Base-by-base conservation (phyloP, 108 stramenopile genomes). In the Cyclotella sp. region DNA sequence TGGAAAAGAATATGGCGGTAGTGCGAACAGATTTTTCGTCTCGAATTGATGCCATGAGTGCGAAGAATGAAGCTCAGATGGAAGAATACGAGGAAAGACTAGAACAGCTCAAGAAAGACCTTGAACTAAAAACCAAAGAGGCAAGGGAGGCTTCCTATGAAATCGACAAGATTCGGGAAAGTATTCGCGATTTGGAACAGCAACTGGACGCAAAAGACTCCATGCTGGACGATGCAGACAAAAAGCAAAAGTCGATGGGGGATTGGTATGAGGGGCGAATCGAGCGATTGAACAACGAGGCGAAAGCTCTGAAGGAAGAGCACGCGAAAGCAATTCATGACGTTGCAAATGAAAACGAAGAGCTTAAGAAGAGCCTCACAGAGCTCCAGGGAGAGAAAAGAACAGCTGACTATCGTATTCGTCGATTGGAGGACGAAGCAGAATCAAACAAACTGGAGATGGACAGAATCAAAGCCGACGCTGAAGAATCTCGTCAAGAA, bases 1-100 rank as follows among this genome's bases (percentile, higher is more conserved):
- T 82, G 81, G 75, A 82, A 30, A 82, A 82, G 65, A 82, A 82
- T 52, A 82, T 82, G 81, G 27, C 58, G 5, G 75, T 68, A 2
- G 81, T 82, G 27, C 53, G 75, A n/a, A 70, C 63, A 0, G 81
- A 82, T 61, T 76, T 82, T 47, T 54, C 68, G 28, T 58, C 68
- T 14, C 45, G 81, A 29, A 76, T 76, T 39, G 70, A 82, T 22
- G 54, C 65, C 44, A 52, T 70, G 40, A 63, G 70, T 39, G 75
- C 67, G 49, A 63, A 82, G 44, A n/a, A 44, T 22, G 13, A 40
- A 12, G 70, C 64, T 39, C 46, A 70, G 51, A 82, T 70, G 47
- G 62, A 66, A 40, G 75, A 75, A 21, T 76, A 82, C 19, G 75
- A 76, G 43, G 62, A 72, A 28, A 61, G 75, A 67, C 4, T 82